A percentile compares a stretch with the other conserved stretches of the same genome.
These are phyloP conservation scores for Paramecium pentaurelia DNA, from an alignment of 73 alveolate genomes.

Conservation along the genomic window DNA sequence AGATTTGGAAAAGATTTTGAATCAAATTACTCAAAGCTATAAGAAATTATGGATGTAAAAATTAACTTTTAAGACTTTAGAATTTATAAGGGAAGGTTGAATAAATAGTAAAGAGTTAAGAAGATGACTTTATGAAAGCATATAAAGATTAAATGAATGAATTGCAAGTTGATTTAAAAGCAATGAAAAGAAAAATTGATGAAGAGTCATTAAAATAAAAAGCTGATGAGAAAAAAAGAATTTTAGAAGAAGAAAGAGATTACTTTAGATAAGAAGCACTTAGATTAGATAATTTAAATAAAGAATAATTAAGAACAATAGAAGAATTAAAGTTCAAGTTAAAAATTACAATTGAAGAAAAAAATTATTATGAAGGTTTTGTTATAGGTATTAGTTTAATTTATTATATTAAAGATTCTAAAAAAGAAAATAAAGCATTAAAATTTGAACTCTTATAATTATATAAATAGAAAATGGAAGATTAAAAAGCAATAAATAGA, in stretches of 20 bases:
- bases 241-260: constrained; percentile 65
- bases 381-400: constrained; percentile 33
- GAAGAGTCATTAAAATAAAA: constrained; percentile 60
- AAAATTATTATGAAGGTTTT: constrained; percentile 62
- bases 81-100: neutral
- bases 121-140: constrained; percentile 35
- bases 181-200: constrained; percentile 64
- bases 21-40: neutral
- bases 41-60: neutral
- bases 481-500: neutral
- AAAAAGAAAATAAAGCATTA: constrained; percentile 58
- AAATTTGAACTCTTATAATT: constrained; percentile 43
- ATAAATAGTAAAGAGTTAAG: neutral
- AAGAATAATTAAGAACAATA: constrained; percentile 57
- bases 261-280: constrained; percentile 68
- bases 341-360: constrained; percentile 54
- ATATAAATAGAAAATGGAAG: constrained; percentile 47
- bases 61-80: neutral
- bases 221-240: constrained; percentile 61
- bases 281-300: constrained; percentile 62
- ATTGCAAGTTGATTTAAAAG: constrained; percentile 56
- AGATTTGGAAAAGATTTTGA: neutral
- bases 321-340: constrained; percentile 59
- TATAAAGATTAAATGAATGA: constrained; percentile 57
- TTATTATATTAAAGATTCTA: neutral